phyloP scores from a whole-genome alignment of 306 rosid genomes.

The Rosa lucieae region DNA sequence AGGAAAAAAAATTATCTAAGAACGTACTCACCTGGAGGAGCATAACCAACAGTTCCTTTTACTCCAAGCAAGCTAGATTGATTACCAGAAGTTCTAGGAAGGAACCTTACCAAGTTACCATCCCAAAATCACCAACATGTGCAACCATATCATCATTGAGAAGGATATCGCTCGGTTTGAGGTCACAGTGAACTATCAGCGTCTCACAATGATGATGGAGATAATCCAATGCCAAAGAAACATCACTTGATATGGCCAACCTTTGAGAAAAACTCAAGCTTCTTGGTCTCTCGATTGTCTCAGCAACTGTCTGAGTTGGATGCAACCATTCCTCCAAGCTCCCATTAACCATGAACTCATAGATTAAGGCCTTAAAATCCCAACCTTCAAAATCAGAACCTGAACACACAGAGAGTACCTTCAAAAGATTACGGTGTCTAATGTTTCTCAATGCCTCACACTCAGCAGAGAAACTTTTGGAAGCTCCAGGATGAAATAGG shows the following conservation, averaged over 20 bases:
- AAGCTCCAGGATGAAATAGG: constrained; percentile 38
- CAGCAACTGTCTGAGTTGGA: background rate
- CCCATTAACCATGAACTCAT: constrained; percentile 42
- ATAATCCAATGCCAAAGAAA: constrained; percentile 38
- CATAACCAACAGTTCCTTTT: constrained; percentile 37
- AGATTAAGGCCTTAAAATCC: constrained; percentile 42
- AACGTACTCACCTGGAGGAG: constrained; percentile 31
- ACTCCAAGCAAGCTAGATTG: constrained; percentile 4
- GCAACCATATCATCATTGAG: constrained; percentile 35
- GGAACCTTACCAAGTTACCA: constrained; percentile 24
- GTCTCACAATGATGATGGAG: constrained; percentile 32
- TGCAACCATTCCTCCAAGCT: constrained; percentile 36
- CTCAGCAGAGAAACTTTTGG: constrained; percentile 39
- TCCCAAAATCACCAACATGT: constrained; percentile 37
- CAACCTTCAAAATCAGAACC: constrained; percentile 9
- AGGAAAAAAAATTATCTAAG: too few species aligned
- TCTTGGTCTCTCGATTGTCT: background rate
- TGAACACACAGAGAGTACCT: constrained; percentile 35
- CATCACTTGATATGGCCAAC: constrained; percentile 27
- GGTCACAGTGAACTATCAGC: constrained; percentile 34
- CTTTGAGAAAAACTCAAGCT: constrained; percentile 27
- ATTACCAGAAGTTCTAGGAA: background rate
- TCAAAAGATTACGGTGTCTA: constrained; percentile 43
- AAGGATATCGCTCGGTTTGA: constrained; percentile 35
- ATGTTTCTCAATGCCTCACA: constrained; percentile 34